phyloP scores from a whole-genome alignment of 495 filamentous ascomycete genomes.

The Penicillium canescens region DNA sequence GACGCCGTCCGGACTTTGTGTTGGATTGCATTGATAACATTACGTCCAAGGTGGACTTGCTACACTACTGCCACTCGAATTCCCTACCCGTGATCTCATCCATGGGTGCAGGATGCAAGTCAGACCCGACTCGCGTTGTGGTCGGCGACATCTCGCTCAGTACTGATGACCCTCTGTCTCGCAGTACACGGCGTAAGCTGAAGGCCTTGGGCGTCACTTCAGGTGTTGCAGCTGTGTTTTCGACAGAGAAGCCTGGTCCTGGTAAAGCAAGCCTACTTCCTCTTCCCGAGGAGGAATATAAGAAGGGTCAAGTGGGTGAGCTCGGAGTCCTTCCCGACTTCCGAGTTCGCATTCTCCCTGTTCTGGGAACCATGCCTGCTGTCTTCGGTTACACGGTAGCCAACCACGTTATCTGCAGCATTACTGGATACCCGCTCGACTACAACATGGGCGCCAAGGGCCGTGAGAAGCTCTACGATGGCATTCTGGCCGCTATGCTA shows the following conservation, averaged over 20 bases:
- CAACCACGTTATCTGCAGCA: slow-evolving; percentile 84
- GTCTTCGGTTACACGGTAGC: slow-evolving; percentile 89
- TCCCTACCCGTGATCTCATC: slow-evolving; percentile 81
- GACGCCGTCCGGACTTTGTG: slow-evolving; percentile 75
- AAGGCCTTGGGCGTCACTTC: slow-evolving; percentile 76
- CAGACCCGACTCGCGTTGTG: slow-evolving; percentile 87
- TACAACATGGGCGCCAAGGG: slow-evolving; percentile 74
- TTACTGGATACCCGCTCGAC: slow-evolving; percentile 86
- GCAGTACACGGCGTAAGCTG: slow-evolving; percentile 76
- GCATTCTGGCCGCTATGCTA: slow-evolving; percentile 69
- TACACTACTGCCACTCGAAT: slow-evolving; percentile 82
- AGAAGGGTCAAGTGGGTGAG: slow-evolving; percentile 85
- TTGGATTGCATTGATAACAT: slow-evolving; percentile 99
- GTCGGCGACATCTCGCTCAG: slow-evolving; percentile 90
- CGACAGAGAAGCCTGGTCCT: slow-evolving; percentile 85
- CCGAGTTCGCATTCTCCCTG: slow-evolving; percentile 87
- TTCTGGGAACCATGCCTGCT: slow-evolving; percentile 95
- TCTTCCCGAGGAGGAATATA: slow-evolving; percentile 82
- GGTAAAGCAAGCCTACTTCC: slow-evolving; percentile 90
- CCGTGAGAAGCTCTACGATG: slow-evolving; percentile 87
- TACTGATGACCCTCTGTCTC: slow-evolving; percentile 86
- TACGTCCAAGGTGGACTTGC: slow-evolving; percentile 87
- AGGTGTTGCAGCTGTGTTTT: slow-evolving; percentile 90
- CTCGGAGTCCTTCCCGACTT: slow-evolving; percentile 89
- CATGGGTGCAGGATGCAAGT: slow-evolving; percentile 98